These are phyloP conservation scores for Rhexocercosporidium sp. DNA, from an alignment of 2,329 filamentous ascomycete genomes.

Conservation along the genomic window DNA sequence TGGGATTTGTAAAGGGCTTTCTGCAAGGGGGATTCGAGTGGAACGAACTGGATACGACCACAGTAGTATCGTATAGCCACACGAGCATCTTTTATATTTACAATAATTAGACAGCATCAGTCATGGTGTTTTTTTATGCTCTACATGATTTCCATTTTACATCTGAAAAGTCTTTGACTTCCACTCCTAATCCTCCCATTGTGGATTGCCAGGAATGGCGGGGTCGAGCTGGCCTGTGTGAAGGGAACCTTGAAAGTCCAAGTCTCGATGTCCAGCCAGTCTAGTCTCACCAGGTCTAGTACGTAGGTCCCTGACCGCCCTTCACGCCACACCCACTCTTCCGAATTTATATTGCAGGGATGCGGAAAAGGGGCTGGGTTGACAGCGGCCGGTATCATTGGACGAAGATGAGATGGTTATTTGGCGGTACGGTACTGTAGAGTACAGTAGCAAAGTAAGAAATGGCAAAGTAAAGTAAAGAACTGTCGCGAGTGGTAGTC, in stretches of 20 bases:
- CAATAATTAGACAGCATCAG: conserved; percentile 1
- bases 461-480: too few species aligned
- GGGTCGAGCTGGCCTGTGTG: not conserved
- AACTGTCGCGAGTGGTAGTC: too few species aligned
- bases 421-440: too few species aligned
- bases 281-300: too few species aligned
- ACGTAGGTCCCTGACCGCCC: conserved; percentile 7
- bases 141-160: not conserved
- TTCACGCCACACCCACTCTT: not conserved
- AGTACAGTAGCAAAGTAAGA: too few species aligned
- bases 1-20: conserved; percentile 21
- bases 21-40: conserved; percentile 15
- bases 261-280: too few species aligned
- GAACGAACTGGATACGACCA: conserved; percentile 3
- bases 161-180: not conserved
- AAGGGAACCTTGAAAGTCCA: too few species aligned
- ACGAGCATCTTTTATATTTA: not conserved
- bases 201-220: conserved; percentile 1
- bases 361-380: conserved; percentile 1
- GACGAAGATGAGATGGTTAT: not conserved
- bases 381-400: not conserved
- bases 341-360: conserved; percentile 2
- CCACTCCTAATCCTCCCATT: not conserved
- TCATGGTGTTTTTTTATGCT: not conserved
- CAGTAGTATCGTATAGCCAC: not conserved